These are phyloP conservation scores for Eutypa lata DNA, from an alignment of 2,329 filamentous ascomycete genomes.

Conservation along the genomic window DNA sequence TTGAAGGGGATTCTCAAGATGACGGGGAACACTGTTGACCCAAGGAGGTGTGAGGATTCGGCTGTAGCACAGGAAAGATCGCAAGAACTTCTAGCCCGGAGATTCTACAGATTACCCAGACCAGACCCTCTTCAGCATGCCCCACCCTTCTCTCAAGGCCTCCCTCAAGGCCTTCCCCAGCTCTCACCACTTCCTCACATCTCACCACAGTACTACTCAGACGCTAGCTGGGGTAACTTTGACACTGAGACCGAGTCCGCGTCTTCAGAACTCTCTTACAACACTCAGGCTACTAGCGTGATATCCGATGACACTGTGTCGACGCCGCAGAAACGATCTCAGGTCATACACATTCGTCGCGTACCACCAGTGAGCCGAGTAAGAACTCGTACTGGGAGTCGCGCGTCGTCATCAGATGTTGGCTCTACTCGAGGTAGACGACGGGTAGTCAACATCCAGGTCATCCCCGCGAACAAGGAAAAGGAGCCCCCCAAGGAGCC, in stretches of 20 bases:
- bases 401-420: slow-evolving; percentile 18
- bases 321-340: slow-evolving; percentile 17
- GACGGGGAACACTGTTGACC: neutral
- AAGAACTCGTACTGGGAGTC: slow-evolving; percentile 19
- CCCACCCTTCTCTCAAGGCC: slow-evolving; percentile 4
- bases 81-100: slow-evolving; percentile 25
- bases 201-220: slow-evolving; percentile 25
- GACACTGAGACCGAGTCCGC: slow-evolving; percentile 34
- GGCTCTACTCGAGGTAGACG: slow-evolving; percentile 20
- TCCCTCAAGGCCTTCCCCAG: slow-evolving; percentile 18
- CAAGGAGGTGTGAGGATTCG: neutral
- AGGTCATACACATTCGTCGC: slow-evolving; percentile 27
- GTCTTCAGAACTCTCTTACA: slow-evolving; percentile 34
- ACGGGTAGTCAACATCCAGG: slow-evolving; percentile 29
- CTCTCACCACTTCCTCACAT: slow-evolving; percentile 10
- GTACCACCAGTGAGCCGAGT: slow-evolving; percentile 21
- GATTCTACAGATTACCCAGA: slow-evolving; percentile 25
- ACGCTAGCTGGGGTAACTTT: slow-evolving; percentile 21
- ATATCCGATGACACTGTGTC: slow-evolving; percentile 25
- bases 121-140: slow-evolving; percentile 14
- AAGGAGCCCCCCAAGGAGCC: slow-evolving; percentile 3
- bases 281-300: slow-evolving; percentile 36
- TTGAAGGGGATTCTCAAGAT: neutral
- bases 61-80: slow-evolving; percentile 6
- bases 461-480: slow-evolving; percentile 8